Evolutionary conservation across 2,329 filamentous ascomycete species (phyloP), one percentile per base, ranked within the genome.

Genomic region (Penicillium sp.): DNA sequence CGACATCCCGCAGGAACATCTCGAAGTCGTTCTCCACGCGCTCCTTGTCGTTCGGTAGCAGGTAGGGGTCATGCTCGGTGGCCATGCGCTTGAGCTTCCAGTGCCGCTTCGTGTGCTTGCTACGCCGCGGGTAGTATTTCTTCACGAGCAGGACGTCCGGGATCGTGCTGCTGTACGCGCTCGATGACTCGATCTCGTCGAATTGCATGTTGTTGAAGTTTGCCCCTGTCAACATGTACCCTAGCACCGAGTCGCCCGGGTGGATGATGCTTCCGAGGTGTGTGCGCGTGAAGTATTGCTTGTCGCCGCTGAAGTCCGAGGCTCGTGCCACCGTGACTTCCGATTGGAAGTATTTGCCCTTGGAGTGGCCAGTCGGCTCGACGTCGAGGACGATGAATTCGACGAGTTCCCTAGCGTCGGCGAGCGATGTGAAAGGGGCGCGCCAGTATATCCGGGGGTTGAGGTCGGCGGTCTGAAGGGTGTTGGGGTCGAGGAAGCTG

Each of bases 321-420:
- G 94, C 91, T 29, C 91, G 89, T 17, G 92, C 92, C 8, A 99
- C 89, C 1, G 93, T 97, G 7, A 89, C 92, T 79, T 99, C 95
- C 8, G 92, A 91, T 3, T 97, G 86, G 58, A 90, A 84, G 84
- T 90, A 96, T 69, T 91, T 91, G 58, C 95, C 95, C 70, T 91
- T 92, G 61, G 87, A 86, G 23, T 84, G 84, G 31, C 90, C 91
- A 0, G 90, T 83, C 0, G 89, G 88, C 75, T 99, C 95, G 64
- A 97, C 94, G 72, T 99, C 95, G 82, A 99, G 91, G 45, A 99
- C 85, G 62, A 98, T 88, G 72, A 98, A 99, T 77, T 99, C 95
- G 23, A 91, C 89, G 15, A 99, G 84, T 58, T 96, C 90, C 60
- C 89, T 88, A 2, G 93, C 88, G 67, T 98, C 93, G 2, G 94